Evolutionary conservation across 176 grass and related monocot species (phyloP), one percentile per base, ranked within the genome.

Genomic region (Thalia dealbata): DNA sequence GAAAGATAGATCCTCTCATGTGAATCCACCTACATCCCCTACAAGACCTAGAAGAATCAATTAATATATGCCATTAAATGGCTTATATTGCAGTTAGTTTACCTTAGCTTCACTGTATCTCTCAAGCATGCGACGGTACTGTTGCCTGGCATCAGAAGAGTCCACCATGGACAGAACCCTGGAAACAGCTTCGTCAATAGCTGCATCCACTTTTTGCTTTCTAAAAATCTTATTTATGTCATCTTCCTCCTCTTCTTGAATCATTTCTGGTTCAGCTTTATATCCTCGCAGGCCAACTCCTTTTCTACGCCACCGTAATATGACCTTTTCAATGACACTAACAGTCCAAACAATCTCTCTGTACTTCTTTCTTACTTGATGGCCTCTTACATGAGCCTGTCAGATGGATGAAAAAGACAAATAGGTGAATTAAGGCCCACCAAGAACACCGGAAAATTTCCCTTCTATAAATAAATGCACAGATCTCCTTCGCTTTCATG

Each of bases 361-460:
- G 52, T 92, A 91, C 74, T 99, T 99, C 74, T 81, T 99, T 81
- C 95, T 90, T 76, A 88, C 90, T 83, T 99, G 95, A 82, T 91
- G 85, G 23, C 95, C 95, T 86, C 95, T 93, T 73, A 99, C 83
- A 77, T 91, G 83, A 72, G 95, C 95, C 95, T 99, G 83, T 50
- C 70, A 60, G 52, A 48, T 69, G 61, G 76, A 21, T 72, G 46
- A 38, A 72, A 50, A 14, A 38, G n/a, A 60, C 71, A 75, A 67
- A 83, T 78, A 54, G 72, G 32, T 18, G 14, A 10, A 61, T 46
- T 69, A 30, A 26, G 21, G 25, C 23, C 23, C 21, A 24, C 23
- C 21, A 61, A 65, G 28, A 35, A 16, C 14, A 32, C 26, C 16
- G 6, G 25, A 65, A 14, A 32, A 1, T 32, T 65, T 65, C 14